These are phyloP conservation scores for Umbelopsis vinacea DNA, from an alignment of 192 early-diverging fungal genomes.

Conservation along the genomic window DNA sequence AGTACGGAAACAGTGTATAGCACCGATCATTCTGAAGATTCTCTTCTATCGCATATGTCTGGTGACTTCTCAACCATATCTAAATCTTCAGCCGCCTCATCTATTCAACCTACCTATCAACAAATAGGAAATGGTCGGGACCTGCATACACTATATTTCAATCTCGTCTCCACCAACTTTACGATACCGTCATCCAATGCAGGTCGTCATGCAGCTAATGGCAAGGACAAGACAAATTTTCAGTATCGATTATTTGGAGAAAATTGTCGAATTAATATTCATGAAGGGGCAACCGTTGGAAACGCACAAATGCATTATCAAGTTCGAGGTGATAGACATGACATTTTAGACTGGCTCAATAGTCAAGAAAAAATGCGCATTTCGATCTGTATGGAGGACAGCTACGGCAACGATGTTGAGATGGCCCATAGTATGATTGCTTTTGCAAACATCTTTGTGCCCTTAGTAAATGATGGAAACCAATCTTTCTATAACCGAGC, in stretches of 20 bases:
- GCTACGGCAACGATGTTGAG: not conserved
- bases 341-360: not conserved
- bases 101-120: not conserved
- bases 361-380: not conserved
- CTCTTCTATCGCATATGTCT: not conserved
- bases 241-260: conserved; percentile 5
- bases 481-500: not conserved
- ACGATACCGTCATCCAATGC: too few relatives aligned
- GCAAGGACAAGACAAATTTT: not conserved
- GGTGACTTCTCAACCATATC: not conserved
- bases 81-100: not conserved
- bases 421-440: not conserved
- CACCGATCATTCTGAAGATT: not conserved
- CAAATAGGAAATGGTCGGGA: conserved; percentile 10
- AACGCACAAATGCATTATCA: not conserved
- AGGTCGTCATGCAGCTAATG: not conserved
- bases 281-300: not conserved
- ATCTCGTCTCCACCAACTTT: conserved; percentile 7
- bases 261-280: not conserved
- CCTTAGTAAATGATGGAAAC: not conserved
- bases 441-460: not conserved
- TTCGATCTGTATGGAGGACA: not conserved
- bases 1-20: too few relatives aligned
- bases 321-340: not conserved
- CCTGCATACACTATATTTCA: not conserved